phyloP scores from a whole-genome alignment of 805 yeast species.

The Ogataea siamensis region DNA sequence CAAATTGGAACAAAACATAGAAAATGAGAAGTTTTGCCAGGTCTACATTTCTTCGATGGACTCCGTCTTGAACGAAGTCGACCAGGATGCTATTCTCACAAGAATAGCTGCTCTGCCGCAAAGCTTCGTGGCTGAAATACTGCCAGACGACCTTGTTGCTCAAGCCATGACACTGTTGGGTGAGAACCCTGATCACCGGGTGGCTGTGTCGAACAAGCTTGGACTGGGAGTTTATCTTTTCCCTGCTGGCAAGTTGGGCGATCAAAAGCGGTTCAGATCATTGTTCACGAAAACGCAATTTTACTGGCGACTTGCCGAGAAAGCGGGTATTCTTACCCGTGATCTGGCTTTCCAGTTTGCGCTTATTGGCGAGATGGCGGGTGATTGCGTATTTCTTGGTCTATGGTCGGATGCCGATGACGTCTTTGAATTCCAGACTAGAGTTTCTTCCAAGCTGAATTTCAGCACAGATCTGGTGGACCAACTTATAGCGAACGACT shows the following conservation, averaged over 20 bases:
- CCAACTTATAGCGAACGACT: neutral
- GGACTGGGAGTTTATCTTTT: conserved; percentile 20
- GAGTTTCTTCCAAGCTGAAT: neutral
- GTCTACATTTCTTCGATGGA: conserved; percentile 16
- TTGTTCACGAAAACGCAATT: conserved; percentile 8
- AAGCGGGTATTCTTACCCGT: conserved; percentile 11
- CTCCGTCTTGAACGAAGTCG: conserved; percentile 3
- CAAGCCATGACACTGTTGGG: conserved; percentile 5
- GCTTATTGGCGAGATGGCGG: conserved; percentile 6
- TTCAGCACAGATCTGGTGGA: neutral
- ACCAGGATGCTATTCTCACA: neutral
- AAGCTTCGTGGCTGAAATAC: conserved; percentile 1
- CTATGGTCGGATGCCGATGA: neutral
- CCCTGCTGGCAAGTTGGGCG: neutral
- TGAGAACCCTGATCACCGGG: conserved; percentile 12
- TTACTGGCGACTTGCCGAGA: conserved; percentile 3
- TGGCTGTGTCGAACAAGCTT: conserved; percentile 26
- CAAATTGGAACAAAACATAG: conserved; percentile 24
- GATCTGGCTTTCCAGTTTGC: conserved; percentile 14
- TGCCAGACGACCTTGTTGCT: conserved; percentile 10
- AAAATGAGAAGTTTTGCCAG: conserved; percentile 12
- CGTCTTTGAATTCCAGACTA: neutral
- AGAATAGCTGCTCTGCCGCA: conserved; percentile 9
- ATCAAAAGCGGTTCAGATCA: neutral
- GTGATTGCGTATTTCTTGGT: conserved; percentile 6